Base-by-base conservation (phyloP, 352 stramenopile genomes). In the Chrysophaeum taylorii region DNA sequence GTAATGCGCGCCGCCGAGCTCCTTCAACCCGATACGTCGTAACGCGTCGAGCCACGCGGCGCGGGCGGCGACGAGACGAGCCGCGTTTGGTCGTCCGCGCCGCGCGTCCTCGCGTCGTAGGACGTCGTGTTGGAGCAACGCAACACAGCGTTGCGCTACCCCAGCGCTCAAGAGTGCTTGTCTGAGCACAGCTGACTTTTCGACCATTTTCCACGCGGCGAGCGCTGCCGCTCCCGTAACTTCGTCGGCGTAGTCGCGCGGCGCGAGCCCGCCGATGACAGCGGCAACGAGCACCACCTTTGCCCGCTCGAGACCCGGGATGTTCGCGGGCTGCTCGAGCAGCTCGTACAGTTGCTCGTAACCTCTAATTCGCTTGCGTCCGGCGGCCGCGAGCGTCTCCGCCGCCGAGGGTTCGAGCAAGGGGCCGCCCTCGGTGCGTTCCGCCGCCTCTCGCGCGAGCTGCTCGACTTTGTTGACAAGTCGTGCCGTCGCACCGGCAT, bases 281-380 rank as follows among this genome's bases (percentile, higher is more conserved):
- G 50, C 50, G n/a, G 38, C 50, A 9, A 36, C 27, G 4, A 39
- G 23, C 25, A 37, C 25, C 50, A 31, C 50, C 1, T 7, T 9
- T 9, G 50, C 4, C 25, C 4, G 16, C 50, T 7, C 50, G 27
- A 62, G 2, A 9, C 50, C 50, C 9, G 1, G 27, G 50, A 62
- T 2, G 50, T 62, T 62, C 5, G 23, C 50, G 27, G 27, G 5
- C 50, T 38, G 50, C 9, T 62, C 50, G 27, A 62, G 27, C 2
- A 62, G 50, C 50, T 62, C 50, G 50, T 62, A 62, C 5, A 62
- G 27, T 31, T 62, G 50, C n/a, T 62, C 50, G n/a, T n/a, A n/a
- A n/a, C n/a, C n/a, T n/a, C n/a, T n/a, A n/a, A n/a, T n/a, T n/a
- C n/a, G n/a, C n/a, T n/a, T n/a, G n/a, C n/a, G n/a, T n/a, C n/a